Evolutionary conservation across 306 rosid genomes (phyloP).

Genomic region (Prunus fruticosa): DNA sequence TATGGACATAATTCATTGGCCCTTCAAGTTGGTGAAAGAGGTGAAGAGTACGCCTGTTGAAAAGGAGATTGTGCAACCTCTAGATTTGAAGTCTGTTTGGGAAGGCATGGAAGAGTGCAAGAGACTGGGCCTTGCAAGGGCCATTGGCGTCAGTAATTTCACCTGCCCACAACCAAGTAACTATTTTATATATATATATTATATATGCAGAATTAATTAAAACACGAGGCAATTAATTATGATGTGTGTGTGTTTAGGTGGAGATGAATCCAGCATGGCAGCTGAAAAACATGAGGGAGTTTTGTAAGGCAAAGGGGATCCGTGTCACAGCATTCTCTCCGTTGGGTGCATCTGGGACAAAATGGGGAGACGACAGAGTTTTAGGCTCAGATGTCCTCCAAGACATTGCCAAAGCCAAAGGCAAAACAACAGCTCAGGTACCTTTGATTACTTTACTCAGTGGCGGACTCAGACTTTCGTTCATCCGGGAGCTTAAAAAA

Average conservation of each 20-base stretch:
- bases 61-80: slow-evolving; percentile 28
- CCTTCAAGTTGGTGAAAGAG: slow-evolving; percentile 15
- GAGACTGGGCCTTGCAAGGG: slow-evolving; percentile 74
- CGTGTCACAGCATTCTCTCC: slow-evolving; percentile 51
- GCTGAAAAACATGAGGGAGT: slow-evolving; percentile 36
- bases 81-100: slow-evolving; percentile 75
- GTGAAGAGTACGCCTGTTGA: slow-evolving; percentile 34
- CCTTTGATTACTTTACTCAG: background rate
- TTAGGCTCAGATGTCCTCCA: slow-evolving; percentile 25
- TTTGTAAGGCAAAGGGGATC: slow-evolving; percentile 42
- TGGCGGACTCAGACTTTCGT: too few relatives aligned
- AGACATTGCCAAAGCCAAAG: slow-evolving; percentile 38
- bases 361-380: slow-evolving; percentile 32
- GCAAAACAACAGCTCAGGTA: slow-evolving; percentile 53
- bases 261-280: slow-evolving; percentile 57
- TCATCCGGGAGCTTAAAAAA: too few relatives aligned
- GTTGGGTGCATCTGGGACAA: slow-evolving; percentile 31
- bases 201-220: background rate
- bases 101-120: slow-evolving; percentile 68
- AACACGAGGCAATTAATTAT: background rate
- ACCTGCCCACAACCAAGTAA: slow-evolving; percentile 68
- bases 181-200: background rate
- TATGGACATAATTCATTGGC: slow-evolving; percentile 40
- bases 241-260: slow-evolving; percentile 26
- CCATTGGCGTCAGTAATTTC: slow-evolving; percentile 84